These are phyloP conservation scores for Diplodia scrobiculata DNA, from an alignment of 2,329 filamentous ascomycete genomes.

Conservation along the genomic window DNA sequence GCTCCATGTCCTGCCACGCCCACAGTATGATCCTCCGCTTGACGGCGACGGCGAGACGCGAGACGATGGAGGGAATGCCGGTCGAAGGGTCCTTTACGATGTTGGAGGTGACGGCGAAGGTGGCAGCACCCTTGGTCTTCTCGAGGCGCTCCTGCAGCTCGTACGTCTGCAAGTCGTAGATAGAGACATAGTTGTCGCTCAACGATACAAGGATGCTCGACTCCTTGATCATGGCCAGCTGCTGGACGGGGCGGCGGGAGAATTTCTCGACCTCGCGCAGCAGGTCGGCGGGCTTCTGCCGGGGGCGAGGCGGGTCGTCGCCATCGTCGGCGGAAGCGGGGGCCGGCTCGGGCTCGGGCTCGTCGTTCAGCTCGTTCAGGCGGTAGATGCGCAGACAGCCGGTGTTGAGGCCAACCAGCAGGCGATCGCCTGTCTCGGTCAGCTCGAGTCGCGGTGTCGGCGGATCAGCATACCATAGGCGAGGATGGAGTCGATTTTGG, in stretches of 20 bases:
- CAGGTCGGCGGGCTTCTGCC: constrained; percentile 67
- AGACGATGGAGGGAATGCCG: constrained; percentile 89
- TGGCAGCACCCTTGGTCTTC: constrained; percentile 82
- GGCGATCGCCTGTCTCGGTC: constrained; percentile 68
- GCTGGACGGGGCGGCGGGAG: constrained; percentile 83
- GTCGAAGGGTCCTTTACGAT: constrained; percentile 87
- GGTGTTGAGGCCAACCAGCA: constrained; percentile 88
- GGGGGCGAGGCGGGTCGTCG: constrained; percentile 47
- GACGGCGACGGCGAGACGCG: constrained; percentile 84
- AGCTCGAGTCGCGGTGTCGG: neutral
- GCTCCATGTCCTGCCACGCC: constrained; percentile 95
- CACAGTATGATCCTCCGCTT: constrained; percentile 88
- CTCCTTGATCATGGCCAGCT: constrained; percentile 94
- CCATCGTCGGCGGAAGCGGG: constrained; percentile 35
- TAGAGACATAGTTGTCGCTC: constrained; percentile 83
- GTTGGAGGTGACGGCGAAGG: constrained; percentile 92
- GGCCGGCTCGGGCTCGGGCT: constrained; percentile 45
- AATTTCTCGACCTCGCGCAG: constrained; percentile 93
- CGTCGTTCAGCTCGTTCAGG: constrained; percentile 68
- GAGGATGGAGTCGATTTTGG: constrained; percentile 92
- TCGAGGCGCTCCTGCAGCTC: constrained; percentile 75
- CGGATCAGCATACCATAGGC: constrained; percentile 68
- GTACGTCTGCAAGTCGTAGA: constrained; percentile 87
- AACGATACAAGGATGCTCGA: constrained; percentile 87
- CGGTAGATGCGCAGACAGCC: constrained; percentile 88